A percentile compares a stretch with the other conserved stretches of the same genome.
These are phyloP conservation scores for Diddensiella santjacobensis DNA, from an alignment of 805 yeast species.

Conservation along the genomic window DNA sequence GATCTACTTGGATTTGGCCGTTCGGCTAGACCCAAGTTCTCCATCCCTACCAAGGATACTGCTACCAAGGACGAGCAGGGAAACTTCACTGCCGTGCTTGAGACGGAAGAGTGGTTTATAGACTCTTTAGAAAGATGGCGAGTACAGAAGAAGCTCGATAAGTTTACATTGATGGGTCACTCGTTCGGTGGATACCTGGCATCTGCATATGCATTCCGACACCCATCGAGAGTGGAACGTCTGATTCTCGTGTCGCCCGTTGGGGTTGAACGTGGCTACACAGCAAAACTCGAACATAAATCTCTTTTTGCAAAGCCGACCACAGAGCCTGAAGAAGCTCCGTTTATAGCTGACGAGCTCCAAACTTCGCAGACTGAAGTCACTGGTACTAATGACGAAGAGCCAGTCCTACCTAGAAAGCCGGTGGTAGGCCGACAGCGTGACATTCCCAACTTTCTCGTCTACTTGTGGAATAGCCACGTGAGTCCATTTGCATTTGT, in stretches of 20 bases:
- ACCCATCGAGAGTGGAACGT: constrained; percentile 60
- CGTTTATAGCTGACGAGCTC: constrained; percentile 7
- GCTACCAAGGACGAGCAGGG: constrained; percentile 29
- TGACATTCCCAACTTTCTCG: constrained; percentile 66
- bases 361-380: constrained; percentile 1
- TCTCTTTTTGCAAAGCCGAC: constrained; percentile 6
- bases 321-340: constrained; percentile 1
- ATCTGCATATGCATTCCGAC: constrained; percentile 58
- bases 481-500: constrained; percentile 80
- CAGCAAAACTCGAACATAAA: constrained; percentile 11
- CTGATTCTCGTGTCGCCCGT: constrained; percentile 87
- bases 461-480: constrained; percentile 76
- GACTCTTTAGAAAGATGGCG: constrained; percentile 68
- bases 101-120: constrained; percentile 60
- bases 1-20: constrained; percentile 91
- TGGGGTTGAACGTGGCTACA: constrained; percentile 51
- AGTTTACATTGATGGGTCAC: constrained; percentile 70
- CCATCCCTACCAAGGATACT: constrained; percentile 26
- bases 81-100: constrained; percentile 32
- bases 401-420: neutral
- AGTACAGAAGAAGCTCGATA: constrained; percentile 42
- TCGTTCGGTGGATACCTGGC: constrained; percentile 89
- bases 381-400: neutral
- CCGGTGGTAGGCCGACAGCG: constrained; percentile 7
- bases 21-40: constrained; percentile 66